phyloP scores from a whole-genome alignment of 164 flowering plant genomes.

The Sextonia rubra region DNA sequence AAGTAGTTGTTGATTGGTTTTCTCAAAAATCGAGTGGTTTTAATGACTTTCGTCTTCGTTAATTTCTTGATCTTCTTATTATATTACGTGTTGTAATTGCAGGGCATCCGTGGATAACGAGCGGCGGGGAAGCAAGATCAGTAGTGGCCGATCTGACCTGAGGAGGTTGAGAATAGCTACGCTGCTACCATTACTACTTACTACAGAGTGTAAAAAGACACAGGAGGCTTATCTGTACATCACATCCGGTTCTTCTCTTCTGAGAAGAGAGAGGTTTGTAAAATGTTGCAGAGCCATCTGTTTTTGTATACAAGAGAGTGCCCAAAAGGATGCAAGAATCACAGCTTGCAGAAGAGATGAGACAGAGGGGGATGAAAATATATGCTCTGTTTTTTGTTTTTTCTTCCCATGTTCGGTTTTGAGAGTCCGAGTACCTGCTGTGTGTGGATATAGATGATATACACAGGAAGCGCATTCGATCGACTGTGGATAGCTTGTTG shows the following conservation, averaged over 20 bases:
- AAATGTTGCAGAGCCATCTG: too few species aligned
- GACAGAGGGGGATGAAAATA: too few species aligned
- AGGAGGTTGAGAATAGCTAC: background rate
- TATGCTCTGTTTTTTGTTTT: too few species aligned
- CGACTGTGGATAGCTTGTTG: too few species aligned
- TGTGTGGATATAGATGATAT: too few species aligned
- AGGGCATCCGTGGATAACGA: slow-evolving; percentile 79
- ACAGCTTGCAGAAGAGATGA: too few species aligned
- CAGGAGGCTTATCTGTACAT: background rate
- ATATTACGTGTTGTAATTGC: slow-evolving; percentile 9
- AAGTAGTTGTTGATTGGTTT: background rate
- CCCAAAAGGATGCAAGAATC: too few species aligned
- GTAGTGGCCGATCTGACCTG: slow-evolving; percentile 14
- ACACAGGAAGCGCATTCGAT: too few species aligned
- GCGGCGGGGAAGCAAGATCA: slow-evolving; percentile 41
- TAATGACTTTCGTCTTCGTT: background rate
- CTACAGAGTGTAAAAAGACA: background rate
- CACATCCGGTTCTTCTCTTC: background rate
- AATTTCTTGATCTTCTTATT: too few species aligned
- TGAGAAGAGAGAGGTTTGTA: background rate
- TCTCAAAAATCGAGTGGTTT: background rate
- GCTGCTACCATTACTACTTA: background rate
- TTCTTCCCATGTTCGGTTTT: too few species aligned
- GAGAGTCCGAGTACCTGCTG: too few species aligned
- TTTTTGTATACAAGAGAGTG: too few species aligned